Conservation (phyloP, 129 eudicot species). For the Smallanthus sonchifolius region DNA sequence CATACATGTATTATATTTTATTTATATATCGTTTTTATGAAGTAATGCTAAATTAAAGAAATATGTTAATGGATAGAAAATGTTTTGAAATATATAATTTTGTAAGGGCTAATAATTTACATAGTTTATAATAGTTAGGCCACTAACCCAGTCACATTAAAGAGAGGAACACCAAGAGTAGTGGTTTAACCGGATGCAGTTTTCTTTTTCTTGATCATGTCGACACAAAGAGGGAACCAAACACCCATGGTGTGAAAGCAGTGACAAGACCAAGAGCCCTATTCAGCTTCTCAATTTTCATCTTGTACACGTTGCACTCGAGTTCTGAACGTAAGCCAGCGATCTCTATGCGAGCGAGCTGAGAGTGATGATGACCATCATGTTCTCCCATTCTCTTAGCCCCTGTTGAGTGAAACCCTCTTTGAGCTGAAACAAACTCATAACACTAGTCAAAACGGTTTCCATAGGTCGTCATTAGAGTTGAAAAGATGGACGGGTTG, state of each 20-base stretch:
- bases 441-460: not conserved
- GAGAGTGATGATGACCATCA: constrained; percentile 42
- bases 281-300: constrained; percentile 52
- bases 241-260: constrained; percentile 70
- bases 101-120: too few relatives aligned
- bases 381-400: constrained; percentile 82
- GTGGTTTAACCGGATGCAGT: constrained; percentile 49
- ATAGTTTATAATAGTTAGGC: too few relatives aligned
- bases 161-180: too few relatives aligned
- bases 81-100: too few relatives aligned
- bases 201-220: constrained; percentile 76
- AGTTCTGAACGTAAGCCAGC: constrained; percentile 64
- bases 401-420: constrained; percentile 69
- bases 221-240: constrained; percentile 63
- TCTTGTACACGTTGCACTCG: constrained; percentile 85
- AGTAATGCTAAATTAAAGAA: too few relatives aligned
- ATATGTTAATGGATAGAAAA: too few relatives aligned
- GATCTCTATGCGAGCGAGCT: constrained; percentile 64
- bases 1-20: too few relatives aligned
- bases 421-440: constrained; percentile 34
- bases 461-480: not conserved
- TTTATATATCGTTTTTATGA: too few relatives aligned
- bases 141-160: too few relatives aligned
- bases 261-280: constrained; percentile 53
- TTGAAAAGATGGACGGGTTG: not conserved